These are phyloP conservation scores for Pterocarpus macrocarpus DNA, from an alignment of 306 rosid genomes.

Conservation along the genomic window DNA sequence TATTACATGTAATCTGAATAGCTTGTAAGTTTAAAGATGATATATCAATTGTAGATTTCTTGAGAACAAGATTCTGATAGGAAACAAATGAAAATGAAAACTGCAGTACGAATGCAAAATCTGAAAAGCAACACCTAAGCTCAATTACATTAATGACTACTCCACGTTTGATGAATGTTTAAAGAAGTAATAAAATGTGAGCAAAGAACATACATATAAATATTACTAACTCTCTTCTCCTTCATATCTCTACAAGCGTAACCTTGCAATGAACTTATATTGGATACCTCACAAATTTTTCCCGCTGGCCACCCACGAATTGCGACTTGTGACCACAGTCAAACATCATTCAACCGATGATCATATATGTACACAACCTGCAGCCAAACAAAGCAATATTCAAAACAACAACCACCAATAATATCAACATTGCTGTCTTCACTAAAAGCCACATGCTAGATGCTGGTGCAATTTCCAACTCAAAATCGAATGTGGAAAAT, in stretches of 20 bases:
- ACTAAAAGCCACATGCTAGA: conserved; percentile 1
- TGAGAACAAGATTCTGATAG: neutral
- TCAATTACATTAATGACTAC: conserved; percentile 27
- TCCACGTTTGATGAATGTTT: conserved; percentile 15
- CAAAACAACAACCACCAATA: neutral
- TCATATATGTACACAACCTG: conserved; percentile 55
- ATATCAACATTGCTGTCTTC: conserved; percentile 7
- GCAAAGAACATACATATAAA: conserved; percentile 37
- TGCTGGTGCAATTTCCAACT: conserved; percentile 4
- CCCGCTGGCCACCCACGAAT: conserved; percentile 68
- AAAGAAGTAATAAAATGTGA: conserved; percentile 9
- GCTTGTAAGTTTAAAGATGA: neutral
- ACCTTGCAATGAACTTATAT: conserved; percentile 35
- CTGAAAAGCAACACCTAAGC: neutral
- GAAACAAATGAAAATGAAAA: neutral
- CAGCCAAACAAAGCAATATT: conserved; percentile 41
- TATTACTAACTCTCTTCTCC: conserved; percentile 45
- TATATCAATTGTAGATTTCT: neutral
- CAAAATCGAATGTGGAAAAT: conserved; percentile 7
- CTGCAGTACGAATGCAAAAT: neutral
- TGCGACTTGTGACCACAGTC: conserved; percentile 71
- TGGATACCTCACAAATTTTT: conserved; percentile 75
- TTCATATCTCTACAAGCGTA: conserved; percentile 34
- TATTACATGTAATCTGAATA: neutral
- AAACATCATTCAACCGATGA: conserved; percentile 59